These are phyloP conservation scores for Pyricularia grisea DNA, from an alignment of 2,329 filamentous ascomycete genomes.

Conservation along the genomic window DNA sequence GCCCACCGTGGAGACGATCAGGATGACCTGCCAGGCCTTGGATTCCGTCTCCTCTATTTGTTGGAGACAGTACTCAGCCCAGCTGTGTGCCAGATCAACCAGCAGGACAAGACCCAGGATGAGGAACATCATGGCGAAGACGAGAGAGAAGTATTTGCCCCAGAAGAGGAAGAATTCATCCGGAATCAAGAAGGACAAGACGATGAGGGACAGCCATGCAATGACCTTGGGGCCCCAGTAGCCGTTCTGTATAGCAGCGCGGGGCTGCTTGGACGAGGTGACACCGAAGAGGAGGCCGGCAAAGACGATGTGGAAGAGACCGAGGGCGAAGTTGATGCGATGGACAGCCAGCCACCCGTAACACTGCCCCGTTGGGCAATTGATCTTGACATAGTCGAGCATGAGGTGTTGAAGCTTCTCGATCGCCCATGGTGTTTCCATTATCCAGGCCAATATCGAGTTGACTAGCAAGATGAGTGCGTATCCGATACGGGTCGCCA, in stretches of 20 bases:
- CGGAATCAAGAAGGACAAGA: slow-evolving; percentile 90
- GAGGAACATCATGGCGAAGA: slow-evolving; percentile 86
- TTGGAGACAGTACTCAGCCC: slow-evolving; percentile 91
- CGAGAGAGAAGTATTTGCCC: slow-evolving; percentile 87
- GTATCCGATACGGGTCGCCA: slow-evolving; percentile 94
- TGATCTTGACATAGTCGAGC: slow-evolving; percentile 92
- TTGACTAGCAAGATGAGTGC: slow-evolving; percentile 91
- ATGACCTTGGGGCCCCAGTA: slow-evolving; percentile 97
- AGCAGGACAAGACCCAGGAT: slow-evolving; percentile 85
- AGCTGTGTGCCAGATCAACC: slow-evolving; percentile 90
- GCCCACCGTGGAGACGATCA: slow-evolving; percentile 84
- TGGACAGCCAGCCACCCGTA: slow-evolving; percentile 96
- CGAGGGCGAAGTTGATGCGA: slow-evolving; percentile 94
- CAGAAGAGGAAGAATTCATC: slow-evolving; percentile 91
- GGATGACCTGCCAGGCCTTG: slow-evolving; percentile 69
- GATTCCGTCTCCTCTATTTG: slow-evolving; percentile 91
- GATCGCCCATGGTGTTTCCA: slow-evolving; percentile 98
- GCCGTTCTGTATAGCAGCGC: slow-evolving; percentile 89
- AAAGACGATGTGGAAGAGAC: slow-evolving; percentile 83
- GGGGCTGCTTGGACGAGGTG: slow-evolving; percentile 73
- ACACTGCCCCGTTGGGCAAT: slow-evolving; percentile 82
- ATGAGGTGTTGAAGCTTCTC: slow-evolving; percentile 89
- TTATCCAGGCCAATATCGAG: slow-evolving; percentile 95
- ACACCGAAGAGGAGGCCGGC: slow-evolving; percentile 81
- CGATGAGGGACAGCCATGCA: slow-evolving; percentile 76